These are phyloP conservation scores for Phialophora verrucosa DNA, from an alignment of 2,329 filamentous ascomycete species.

Conservation along the genomic window DNA sequence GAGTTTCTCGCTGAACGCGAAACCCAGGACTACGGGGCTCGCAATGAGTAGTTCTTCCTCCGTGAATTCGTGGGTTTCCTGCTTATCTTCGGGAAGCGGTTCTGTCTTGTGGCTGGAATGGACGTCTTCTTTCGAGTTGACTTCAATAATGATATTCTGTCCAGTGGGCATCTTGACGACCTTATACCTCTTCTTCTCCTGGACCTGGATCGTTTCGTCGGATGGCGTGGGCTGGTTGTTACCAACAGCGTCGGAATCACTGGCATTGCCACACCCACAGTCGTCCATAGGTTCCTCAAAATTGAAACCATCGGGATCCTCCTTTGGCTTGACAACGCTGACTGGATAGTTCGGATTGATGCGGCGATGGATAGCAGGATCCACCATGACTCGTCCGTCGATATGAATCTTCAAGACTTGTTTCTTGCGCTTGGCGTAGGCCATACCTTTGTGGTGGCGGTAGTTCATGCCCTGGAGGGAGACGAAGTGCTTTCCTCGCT, in stretches of 20 bases:
- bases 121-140: conserved; percentile 62
- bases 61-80: conserved; percentile 63
- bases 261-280: conserved; percentile 43
- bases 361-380: conserved; percentile 78
- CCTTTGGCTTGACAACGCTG: conserved; percentile 74
- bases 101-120: conserved; percentile 59
- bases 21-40: conserved; percentile 83
- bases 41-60: conserved; percentile 85
- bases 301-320: conserved; percentile 57
- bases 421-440: conserved; percentile 82
- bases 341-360: conserved; percentile 87
- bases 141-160: conserved; percentile 57
- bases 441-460: conserved; percentile 76
- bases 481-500: conserved; percentile 84
- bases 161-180: conserved; percentile 61
- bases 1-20: conserved; percentile 84
- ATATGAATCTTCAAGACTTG: conserved; percentile 78
- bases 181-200: conserved; percentile 58
- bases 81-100: conserved; percentile 59
- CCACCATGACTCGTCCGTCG: conserved; percentile 86
- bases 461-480: conserved; percentile 82
- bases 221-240: conserved; percentile 44
- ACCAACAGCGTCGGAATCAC: conserved; percentile 44
- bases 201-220: conserved; percentile 44
- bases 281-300: conserved; percentile 44